Conservation (phyloP, 495 filamentous ascomycete genomes). For the Glonium stellatum region DNA sequence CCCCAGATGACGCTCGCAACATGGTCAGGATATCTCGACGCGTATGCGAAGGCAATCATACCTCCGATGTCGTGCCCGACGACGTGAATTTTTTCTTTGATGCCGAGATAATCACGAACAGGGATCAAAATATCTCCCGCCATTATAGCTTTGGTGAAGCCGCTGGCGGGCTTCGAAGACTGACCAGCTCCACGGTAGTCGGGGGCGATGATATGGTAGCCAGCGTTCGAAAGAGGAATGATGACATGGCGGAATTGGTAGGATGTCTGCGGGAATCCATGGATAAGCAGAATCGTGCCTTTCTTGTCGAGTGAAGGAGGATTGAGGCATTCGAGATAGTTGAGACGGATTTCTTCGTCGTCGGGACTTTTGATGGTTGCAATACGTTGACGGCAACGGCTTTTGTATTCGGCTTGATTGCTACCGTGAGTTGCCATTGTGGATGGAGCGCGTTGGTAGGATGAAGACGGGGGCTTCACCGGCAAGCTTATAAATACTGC, state of each 20-base stretch:
- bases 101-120: constrained; percentile 26
- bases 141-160: constrained; percentile 38
- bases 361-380: constrained; percentile 9
- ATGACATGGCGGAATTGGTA: constrained; percentile 43
- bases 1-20: constrained; percentile 40
- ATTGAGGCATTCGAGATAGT: constrained; percentile 17
- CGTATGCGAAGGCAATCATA: constrained; percentile 42
- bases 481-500: too few relatives aligned
- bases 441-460: too few relatives aligned
- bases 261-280: constrained; percentile 43
- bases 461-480: too few relatives aligned
- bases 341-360: constrained; percentile 8
- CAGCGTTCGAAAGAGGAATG: constrained; percentile 35
- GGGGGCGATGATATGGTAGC: constrained; percentile 39
- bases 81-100: constrained; percentile 38
- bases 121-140: constrained; percentile 34
- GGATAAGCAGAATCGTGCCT: constrained; percentile 33
- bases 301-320: constrained; percentile 4
- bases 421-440: too few relatives aligned
- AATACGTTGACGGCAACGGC: constrained; percentile 10
- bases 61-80: constrained; percentile 46
- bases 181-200: constrained; percentile 45
- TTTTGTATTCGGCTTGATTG: too few relatives aligned
- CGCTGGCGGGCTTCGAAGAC: constrained; percentile 35
- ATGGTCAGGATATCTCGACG: constrained; percentile 28